A percentile compares a stretch with the other conserved stretches of the same genome.
phyloP scores from a whole-genome alignment of 1,139 yeast species.

The Scheffersomyces stambukii region DNA sequence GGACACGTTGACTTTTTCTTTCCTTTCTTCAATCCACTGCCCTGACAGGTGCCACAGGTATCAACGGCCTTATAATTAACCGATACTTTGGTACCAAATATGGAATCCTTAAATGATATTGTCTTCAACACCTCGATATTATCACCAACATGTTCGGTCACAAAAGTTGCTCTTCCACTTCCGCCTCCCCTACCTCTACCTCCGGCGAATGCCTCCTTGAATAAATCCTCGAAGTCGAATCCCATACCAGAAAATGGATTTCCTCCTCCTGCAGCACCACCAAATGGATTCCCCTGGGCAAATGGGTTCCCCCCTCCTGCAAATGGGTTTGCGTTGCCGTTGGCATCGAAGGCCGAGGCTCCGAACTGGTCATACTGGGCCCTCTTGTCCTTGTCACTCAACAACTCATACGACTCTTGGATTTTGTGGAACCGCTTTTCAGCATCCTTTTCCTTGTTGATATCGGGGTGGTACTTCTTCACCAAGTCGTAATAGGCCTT shows the following conservation, averaged over 20 bases:
- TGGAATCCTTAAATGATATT: slow-evolving; percentile 79
- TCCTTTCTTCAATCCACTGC: slow-evolving; percentile 79
- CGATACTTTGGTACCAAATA: slow-evolving; percentile 68
- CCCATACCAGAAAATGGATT: slow-evolving; percentile 48
- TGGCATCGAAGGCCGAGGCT: slow-evolving; percentile 72
- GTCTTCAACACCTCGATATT: slow-evolving; percentile 78
- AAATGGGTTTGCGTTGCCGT: slow-evolving; percentile 56
- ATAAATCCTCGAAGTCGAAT: slow-evolving; percentile 81
- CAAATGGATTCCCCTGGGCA: slow-evolving; percentile 29
- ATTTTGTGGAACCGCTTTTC: slow-evolving; percentile 87
- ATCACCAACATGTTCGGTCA: slow-evolving; percentile 83
- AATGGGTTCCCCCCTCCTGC: slow-evolving; percentile 26
- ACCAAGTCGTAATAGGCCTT: slow-evolving; percentile 93
- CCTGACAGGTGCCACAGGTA: slow-evolving; percentile 74
- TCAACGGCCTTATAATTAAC: slow-evolving; percentile 74
- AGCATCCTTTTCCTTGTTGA: slow-evolving; percentile 85
- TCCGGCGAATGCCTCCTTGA: slow-evolving; percentile 68
- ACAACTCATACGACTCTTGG: slow-evolving; percentile 90
- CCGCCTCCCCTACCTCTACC: slow-evolving; percentile 33
- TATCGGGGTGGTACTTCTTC: slow-evolving; percentile 93
- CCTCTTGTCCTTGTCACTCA: slow-evolving; percentile 83
- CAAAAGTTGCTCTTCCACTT: slow-evolving; percentile 39
- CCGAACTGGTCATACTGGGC: slow-evolving; percentile 92
- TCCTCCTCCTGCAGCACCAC: slow-evolving; percentile 33
- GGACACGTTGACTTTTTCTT: slow-evolving; percentile 76